Conservation (phyloP, 164 flowering plant species). For the Echeveria elegans region DNA sequence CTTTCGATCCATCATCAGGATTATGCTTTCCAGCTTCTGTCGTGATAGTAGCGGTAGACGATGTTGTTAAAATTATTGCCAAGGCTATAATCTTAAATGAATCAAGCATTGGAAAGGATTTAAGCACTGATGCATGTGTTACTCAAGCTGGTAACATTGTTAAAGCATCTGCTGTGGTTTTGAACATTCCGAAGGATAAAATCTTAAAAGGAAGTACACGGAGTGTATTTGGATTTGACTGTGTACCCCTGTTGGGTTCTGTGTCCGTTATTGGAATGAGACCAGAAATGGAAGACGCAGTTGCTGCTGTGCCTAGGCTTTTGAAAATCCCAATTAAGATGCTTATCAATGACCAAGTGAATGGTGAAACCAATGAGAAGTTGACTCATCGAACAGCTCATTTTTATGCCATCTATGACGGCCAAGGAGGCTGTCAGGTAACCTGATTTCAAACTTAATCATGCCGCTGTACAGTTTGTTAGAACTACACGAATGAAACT, state of each 20-base stretch:
- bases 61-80: slow-evolving; percentile 21
- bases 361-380: slow-evolving; percentile 22
- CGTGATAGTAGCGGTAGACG: slow-evolving; percentile 14
- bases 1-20: slow-evolving; percentile 14
- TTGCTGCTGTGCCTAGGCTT: slow-evolving; percentile 26
- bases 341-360: slow-evolving; percentile 23
- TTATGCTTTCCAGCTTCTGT: slow-evolving; percentile 19
- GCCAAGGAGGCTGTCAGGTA: slow-evolving; percentile 47
- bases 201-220: slow-evolving; percentile 12
- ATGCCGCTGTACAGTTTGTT: too few species aligned
- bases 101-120: slow-evolving; percentile 18
- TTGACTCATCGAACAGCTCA: slow-evolving; percentile 26
- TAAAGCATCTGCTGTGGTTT: slow-evolving; percentile 20
- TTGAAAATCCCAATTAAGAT: slow-evolving; percentile 30
- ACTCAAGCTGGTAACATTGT: slow-evolving; percentile 10
- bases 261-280: slow-evolving; percentile 30
- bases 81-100: slow-evolving; percentile 25
- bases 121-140: slow-evolving; percentile 17
- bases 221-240: too few species aligned
- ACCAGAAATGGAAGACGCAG: too few species aligned
- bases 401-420: slow-evolving; percentile 42
- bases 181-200: slow-evolving; percentile 20
- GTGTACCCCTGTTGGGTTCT: slow-evolving; percentile 46
- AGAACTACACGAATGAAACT: too few species aligned
- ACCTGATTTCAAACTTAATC: background rate